Base-by-base conservation (phyloP, 169 alveolate genomes). In the Pseudocohnilembus persalinus region DNA sequence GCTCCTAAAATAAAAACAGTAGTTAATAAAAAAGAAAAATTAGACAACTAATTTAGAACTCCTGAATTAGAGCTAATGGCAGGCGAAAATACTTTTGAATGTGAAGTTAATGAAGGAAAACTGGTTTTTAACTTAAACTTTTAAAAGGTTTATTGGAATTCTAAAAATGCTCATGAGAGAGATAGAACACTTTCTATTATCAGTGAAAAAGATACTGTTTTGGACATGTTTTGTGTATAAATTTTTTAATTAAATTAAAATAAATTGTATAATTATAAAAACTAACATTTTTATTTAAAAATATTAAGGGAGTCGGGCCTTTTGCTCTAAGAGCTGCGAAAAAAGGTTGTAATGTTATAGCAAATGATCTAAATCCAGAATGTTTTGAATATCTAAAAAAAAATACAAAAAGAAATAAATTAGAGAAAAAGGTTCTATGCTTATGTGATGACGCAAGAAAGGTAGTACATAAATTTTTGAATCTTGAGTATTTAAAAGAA, bases 401-500 rank as follows among this genome's bases (percentile, higher is more conserved):
- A 65, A 95, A 95, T 85, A 89, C 92, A 1, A 83, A 76, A 73
- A 79, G 84, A 49, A 95, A 93, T 87, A 90, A 93, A 81, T 89
- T 95, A 73, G 77, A 88, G 68, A 87, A 93, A n/a, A 28, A 78
- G 31, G 92, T 93, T 15, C 82, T 87, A 49, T 94, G 96, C 11
- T 91, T 91, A 80, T 91, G 92, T 77, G 91, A 93, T 95, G 96
- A 93, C 89, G 97, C 96, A 33, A 92, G 96, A 89, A 96, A 88
- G 63, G 77, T 92, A 76, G 90, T 91, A 28, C 73, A 80, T 32
- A 35, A 77, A 26, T 74, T 86, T 15, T 85, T 88, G 30, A 84
- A 84, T 84, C 90, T 88, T 79, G 92, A 89, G 29, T 82, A 88
- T 76, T 35, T 80, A 28, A 88, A 82, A 82, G 85, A 89, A 77